A percentile compares a stretch with the other conserved stretches of the same genome.
Conservation (phyloP, 306 rosid genomes). For the Vachellia pachyceras region DNA sequence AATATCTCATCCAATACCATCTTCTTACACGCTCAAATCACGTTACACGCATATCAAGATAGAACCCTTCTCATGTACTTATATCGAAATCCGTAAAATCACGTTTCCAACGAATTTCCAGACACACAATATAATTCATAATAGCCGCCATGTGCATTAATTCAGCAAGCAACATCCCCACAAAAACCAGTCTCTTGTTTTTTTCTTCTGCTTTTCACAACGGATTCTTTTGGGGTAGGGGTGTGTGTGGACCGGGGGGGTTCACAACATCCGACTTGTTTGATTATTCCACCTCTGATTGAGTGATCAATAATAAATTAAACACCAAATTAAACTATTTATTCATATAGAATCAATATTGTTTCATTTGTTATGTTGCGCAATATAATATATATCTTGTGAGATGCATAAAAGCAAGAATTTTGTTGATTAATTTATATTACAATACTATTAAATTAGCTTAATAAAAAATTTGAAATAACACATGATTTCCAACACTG, state of each 20-base stretch:
- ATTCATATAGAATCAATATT: no score
- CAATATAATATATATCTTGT: no score
- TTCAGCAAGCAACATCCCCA: constrained; percentile 27
- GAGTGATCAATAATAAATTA: not conserved
- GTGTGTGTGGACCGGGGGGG: constrained; percentile 33
- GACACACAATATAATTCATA: no score
- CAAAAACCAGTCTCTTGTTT: constrained; percentile 24
- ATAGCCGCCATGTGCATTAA: not conserved
- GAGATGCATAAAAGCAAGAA: not conserved
- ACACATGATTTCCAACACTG: not conserved
- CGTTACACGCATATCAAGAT: no score
- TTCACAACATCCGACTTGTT: constrained; percentile 27
- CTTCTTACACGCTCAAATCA: no score
- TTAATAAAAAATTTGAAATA: not conserved
- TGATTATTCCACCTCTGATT: constrained; percentile 32
- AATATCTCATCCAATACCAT: not conserved
- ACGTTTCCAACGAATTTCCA: no score
- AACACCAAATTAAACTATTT: not conserved
- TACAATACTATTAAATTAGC: not conserved
- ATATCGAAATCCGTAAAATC: no score
- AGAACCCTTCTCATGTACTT: no score
- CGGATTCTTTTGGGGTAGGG: constrained; percentile 8
- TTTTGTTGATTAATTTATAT: not conserved
- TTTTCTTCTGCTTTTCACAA: not conserved
- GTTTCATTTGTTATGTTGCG: no score